Percentiles rank a stretch among this genome's conserved stretches.
phyloP scores from a whole-genome alignment of 1,139 yeast genomes.

The Geotrichum fermentans region DNA sequence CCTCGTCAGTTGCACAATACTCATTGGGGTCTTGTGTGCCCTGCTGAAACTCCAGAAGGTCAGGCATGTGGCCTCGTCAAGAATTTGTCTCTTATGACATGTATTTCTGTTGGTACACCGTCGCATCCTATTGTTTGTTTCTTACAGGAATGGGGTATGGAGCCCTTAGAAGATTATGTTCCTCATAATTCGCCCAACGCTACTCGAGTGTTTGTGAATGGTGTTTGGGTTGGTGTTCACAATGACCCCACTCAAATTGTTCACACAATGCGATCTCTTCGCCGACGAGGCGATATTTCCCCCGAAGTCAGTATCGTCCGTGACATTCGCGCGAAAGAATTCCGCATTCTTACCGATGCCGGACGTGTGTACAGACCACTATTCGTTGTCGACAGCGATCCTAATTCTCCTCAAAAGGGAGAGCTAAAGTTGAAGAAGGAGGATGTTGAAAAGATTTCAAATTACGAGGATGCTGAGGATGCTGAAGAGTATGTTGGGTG shows the following conservation, averaged over 20 bases:
- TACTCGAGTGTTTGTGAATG: conserved; percentile 92
- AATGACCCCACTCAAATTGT: conserved; percentile 90
- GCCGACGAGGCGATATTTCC: conserved; percentile 93
- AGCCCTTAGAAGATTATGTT: conserved; percentile 90
- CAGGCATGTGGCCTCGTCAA: conserved; percentile 99
- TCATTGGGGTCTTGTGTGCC: conserved; percentile 99
- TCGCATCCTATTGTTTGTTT: conserved; percentile 90
- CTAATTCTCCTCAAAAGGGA: conserved; percentile 64
- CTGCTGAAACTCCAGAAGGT: conserved; percentile 99
- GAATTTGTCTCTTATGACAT: conserved; percentile 91
- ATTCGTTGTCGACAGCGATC: conserved; percentile 82
- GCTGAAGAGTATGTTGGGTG: conserved; percentile 67
- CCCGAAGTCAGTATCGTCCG: conserved; percentile 96
- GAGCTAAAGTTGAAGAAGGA: conserved; percentile 80
- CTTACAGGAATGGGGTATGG: conserved; percentile 99
- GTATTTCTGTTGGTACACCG: conserved; percentile 97
- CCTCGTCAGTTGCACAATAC: conserved; percentile 98
- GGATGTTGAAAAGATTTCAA: conserved; percentile 64
- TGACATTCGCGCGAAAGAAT: conserved; percentile 93
- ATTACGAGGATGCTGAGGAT: conserved; percentile 55
- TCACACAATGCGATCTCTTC: conserved; percentile 81
- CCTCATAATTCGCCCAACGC: conserved; percentile 90
- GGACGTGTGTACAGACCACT: conserved; percentile 96
- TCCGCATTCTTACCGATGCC: conserved; percentile 94
- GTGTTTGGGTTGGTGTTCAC: conserved; percentile 99